These are phyloP conservation scores for Vaccinium vitisidaea DNA, from an alignment of 148 eudicot species.

Conservation along the genomic window DNA sequence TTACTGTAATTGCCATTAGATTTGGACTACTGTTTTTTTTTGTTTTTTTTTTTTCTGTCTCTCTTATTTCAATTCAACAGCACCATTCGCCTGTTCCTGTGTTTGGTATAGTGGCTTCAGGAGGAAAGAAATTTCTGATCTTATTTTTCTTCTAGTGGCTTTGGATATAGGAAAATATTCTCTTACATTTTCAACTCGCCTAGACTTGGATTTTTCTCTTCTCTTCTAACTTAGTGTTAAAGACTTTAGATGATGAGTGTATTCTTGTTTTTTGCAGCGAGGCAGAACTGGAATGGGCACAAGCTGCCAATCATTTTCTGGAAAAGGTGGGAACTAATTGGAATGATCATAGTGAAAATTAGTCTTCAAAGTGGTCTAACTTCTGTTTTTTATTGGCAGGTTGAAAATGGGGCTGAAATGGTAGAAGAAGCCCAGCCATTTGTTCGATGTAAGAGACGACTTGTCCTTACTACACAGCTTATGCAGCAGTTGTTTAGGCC, in stretches of 20 bases:
- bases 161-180: background rate
- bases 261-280: conserved; percentile 35
- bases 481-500: conserved; percentile 64
- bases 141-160: background rate
- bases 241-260: conserved; percentile 4
- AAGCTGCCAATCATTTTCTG: conserved; percentile 36
- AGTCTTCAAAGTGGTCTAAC: background rate
- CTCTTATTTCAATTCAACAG: background rate
- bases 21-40: background rate
- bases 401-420: conserved; percentile 28
- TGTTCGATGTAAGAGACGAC: conserved; percentile 45
- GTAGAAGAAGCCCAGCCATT: conserved; percentile 29
- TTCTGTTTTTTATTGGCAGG: conserved; percentile 32
- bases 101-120: background rate
- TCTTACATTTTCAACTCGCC: background rate
- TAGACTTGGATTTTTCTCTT: background rate
- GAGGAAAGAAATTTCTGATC: background rate
- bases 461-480: conserved; percentile 52
- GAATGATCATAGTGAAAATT: background rate
- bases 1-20: conserved; percentile 8
- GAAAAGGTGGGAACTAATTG: conserved; percentile 47
- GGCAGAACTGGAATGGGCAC: conserved; percentile 55
- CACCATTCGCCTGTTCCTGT: background rate
- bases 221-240: background rate
- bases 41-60: no score